Percentiles rank a stretch among this genome's conserved stretches.
phyloP scores from a whole-genome alignment of 2,329 filamentous ascomycete genomes.

The Zymoseptoria tritici region DNA sequence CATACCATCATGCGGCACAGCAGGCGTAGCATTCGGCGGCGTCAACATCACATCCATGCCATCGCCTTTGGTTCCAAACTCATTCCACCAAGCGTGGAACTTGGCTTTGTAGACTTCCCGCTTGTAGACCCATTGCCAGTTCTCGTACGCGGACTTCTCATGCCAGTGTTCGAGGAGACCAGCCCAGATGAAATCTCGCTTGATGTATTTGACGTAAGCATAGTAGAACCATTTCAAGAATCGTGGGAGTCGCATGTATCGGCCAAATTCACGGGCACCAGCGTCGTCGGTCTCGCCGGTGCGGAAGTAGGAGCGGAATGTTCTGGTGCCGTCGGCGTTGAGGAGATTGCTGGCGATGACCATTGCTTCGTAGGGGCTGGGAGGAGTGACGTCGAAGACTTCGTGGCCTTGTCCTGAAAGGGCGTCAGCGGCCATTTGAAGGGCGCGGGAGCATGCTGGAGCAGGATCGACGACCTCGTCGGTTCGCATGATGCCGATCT shows the following conservation, averaged over 20 bases:
- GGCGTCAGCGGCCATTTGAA: constrained; percentile 63
- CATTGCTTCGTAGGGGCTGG: constrained; percentile 62
- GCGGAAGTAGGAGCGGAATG: constrained; percentile 69
- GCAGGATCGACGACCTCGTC: constrained; percentile 72
- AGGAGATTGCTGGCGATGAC: constrained; percentile 71
- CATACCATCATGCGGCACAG: constrained; percentile 82
- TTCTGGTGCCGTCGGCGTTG: constrained; percentile 75
- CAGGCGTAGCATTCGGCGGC: constrained; percentile 84
- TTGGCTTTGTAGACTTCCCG: constrained; percentile 68
- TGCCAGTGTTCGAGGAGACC: constrained; percentile 66
- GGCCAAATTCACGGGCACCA: constrained; percentile 67
- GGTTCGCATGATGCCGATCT: constrained; percentile 68
- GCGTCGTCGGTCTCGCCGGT: constrained; percentile 71
- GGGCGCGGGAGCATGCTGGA: constrained; percentile 71
- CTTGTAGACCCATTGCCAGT: constrained; percentile 72
- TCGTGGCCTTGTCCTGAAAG: constrained; percentile 68
- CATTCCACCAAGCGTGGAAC: constrained; percentile 84
- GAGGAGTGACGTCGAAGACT: constrained; percentile 52
- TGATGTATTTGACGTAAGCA: constrained; percentile 79
- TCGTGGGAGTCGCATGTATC: constrained; percentile 64
- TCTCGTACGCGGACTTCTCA: constrained; percentile 65
- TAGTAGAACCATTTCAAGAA: constrained; percentile 80
- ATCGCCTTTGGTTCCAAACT: constrained; percentile 37
- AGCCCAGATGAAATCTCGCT: constrained; percentile 69
- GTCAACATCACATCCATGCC: constrained; percentile 68